Evolutionary conservation across 169 alveolate genomes (phyloP).

Genomic region (Eimeria nieschulzi): DNA sequence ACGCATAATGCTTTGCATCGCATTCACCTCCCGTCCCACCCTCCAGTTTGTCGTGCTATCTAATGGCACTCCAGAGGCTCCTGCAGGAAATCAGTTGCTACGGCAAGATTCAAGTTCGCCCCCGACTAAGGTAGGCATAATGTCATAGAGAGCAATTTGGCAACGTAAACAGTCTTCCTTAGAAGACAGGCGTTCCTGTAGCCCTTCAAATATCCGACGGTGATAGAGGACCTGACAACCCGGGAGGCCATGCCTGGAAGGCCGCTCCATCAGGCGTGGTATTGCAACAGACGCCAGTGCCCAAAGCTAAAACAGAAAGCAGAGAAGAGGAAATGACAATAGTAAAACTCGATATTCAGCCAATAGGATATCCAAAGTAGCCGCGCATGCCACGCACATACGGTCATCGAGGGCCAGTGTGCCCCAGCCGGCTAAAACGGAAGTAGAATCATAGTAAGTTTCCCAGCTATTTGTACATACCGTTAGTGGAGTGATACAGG

Average conservation of each 20-base stretch:
- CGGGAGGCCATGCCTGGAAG: constrained; percentile 7
- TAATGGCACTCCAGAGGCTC: not conserved
- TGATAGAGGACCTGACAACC: constrained; percentile 3
- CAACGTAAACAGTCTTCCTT: not conserved
- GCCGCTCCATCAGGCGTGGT: constrained; percentile 48
- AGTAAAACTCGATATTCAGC: not conserved
- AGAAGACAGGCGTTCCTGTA: not conserved
- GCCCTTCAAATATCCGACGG: not conserved
- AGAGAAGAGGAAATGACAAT: not conserved
- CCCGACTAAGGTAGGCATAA: constrained; percentile 23
- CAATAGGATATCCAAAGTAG: constrained; percentile 6
- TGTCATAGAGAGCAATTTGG: constrained; percentile 30
- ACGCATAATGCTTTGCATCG: not conserved
- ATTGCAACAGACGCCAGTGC: constrained; percentile 3
- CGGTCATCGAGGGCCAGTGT: constrained; percentile 10
- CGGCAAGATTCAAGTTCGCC: constrained; percentile 11
- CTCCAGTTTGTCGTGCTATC: not conserved
- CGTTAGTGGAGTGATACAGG: not conserved
- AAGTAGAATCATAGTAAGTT: not conserved
- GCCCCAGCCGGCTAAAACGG: not conserved
- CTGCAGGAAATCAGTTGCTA: constrained; percentile 5
- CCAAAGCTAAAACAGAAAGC: not conserved
- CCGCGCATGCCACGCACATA: constrained; percentile 7
- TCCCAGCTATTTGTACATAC: constrained; percentile 24
- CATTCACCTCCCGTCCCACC: not conserved